A percentile compares a stretch with the other conserved stretches of the same genome.
Evolutionary conservation across 1,284 basidiomycete species (phyloP).

Genomic region (Sanghuangporus sanghuang): DNA sequence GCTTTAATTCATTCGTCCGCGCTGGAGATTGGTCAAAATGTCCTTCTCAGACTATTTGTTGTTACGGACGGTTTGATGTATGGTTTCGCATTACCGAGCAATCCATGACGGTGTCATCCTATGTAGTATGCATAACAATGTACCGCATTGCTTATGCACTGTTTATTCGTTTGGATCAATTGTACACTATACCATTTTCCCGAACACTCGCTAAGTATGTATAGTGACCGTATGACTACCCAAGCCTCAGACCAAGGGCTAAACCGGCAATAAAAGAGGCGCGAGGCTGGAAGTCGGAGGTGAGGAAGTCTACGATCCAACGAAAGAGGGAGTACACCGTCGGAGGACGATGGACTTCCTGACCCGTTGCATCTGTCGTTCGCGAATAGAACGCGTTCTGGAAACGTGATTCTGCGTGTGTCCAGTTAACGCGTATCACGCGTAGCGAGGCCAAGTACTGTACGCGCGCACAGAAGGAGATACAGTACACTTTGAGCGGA

Average conservation of each 20-base stretch:
- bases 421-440: constrained; percentile 81
- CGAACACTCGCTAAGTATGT: background rate
- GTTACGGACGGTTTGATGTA: background rate
- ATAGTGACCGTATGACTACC: constrained; percentile 27
- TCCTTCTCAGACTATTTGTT: background rate
- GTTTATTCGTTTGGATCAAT: constrained; percentile 4
- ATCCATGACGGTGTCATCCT: background rate
- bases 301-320: constrained; percentile 81
- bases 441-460: constrained; percentile 75
- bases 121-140: constrained; percentile 17
- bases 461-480: background rate
- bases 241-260: constrained; percentile 61
- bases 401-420: constrained; percentile 38
- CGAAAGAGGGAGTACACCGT: constrained; percentile 63
- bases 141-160: constrained; percentile 12
- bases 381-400: constrained; percentile 56
- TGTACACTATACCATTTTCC: constrained; percentile 1
- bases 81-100: background rate
- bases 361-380: constrained; percentile 60
- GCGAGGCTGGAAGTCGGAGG: constrained; percentile 86
- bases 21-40: constrained; percentile 3
- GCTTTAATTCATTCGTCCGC: constrained; percentile 37
- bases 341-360: constrained; percentile 49
- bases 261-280: constrained; percentile 74
- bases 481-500: background rate